A percentile compares a stretch with the other conserved stretches of the same genome.
phyloP scores from a whole-genome alignment of 1,139 yeast species.

The Diutina siamensis region DNA sequence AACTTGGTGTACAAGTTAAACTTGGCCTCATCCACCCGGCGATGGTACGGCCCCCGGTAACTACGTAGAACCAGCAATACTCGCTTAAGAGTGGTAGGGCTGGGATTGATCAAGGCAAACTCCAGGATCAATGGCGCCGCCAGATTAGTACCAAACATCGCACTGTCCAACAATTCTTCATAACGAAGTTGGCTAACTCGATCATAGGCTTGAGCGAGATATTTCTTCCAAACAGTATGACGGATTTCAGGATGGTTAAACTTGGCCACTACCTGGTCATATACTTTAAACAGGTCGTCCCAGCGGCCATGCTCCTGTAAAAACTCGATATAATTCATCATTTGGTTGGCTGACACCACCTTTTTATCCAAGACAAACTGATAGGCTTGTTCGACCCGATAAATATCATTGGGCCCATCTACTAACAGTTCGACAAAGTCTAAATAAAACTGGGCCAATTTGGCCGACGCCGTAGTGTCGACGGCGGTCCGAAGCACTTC shows the following conservation, averaged over 20 bases:
- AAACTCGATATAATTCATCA: constrained; percentile 57
- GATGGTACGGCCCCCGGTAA: not conserved
- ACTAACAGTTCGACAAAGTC: constrained; percentile 61
- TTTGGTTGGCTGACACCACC: constrained; percentile 57
- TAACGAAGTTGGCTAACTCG: not conserved
- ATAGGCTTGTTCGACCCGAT: constrained; percentile 28
- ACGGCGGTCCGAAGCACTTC: constrained; percentile 11
- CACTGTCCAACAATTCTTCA: not conserved
- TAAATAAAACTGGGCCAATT: constrained; percentile 43
- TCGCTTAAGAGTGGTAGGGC: not conserved
- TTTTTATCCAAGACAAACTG: constrained; percentile 49
- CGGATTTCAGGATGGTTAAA: constrained; percentile 49
- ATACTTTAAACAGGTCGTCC: constrained; percentile 39
- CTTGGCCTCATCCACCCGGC: constrained; percentile 13
- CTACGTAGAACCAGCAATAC: not conserved
- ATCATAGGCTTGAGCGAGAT: constrained; percentile 31
- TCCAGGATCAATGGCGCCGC: not conserved
- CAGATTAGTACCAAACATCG: not conserved
- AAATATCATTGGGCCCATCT: constrained; percentile 16
- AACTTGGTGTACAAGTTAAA: constrained; percentile 14
- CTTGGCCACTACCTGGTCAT: constrained; percentile 52
- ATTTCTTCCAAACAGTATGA: constrained; percentile 65
- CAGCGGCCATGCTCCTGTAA: constrained; percentile 37
- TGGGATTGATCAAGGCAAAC: not conserved
- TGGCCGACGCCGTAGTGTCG: not conserved